Evolutionary conservation across 140 eudicot genomes (phyloP).

Genomic region (Anethum foeniculum): DNA sequence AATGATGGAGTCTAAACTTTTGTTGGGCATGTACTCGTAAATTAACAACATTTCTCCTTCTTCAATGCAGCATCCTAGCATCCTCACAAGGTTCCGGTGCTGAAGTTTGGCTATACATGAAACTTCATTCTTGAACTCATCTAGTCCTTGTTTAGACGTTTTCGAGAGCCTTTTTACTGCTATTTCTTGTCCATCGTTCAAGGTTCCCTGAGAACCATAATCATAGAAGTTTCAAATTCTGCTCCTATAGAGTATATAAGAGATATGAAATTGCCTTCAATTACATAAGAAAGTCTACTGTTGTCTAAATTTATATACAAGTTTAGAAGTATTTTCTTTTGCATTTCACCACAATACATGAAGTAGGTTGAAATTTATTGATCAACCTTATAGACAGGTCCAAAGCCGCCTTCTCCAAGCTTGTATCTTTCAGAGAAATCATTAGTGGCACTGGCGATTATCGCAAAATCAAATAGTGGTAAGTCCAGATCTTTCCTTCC

Average conservation of each 20-base stretch:
- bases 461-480: background rate
- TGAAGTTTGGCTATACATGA: slow-evolving; percentile 6
- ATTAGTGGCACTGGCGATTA: background rate
- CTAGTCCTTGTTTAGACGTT: slow-evolving; percentile 1
- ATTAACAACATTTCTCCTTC: slow-evolving; percentile 9
- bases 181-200: slow-evolving; percentile 10
- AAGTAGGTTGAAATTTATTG: background rate
- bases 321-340: background rate
- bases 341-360: background rate
- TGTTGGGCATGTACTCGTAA: background rate
- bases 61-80: background rate
- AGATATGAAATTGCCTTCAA: background rate
- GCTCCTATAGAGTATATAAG: background rate
- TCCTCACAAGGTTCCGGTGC: slow-evolving; percentile 11
- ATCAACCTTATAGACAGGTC: slow-evolving; percentile 8
- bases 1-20: slow-evolving; percentile 3
- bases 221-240: background rate
- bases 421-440: slow-evolving; percentile 1
- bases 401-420: slow-evolving; percentile 15
- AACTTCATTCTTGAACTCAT: slow-evolving; percentile 11
- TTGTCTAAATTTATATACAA: background rate
- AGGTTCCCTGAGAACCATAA: background rate
- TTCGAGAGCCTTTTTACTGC: slow-evolving; percentile 5
- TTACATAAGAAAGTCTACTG: too few species aligned
- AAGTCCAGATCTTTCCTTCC: background rate